phyloP scores from a whole-genome alignment of 495 filamentous ascomycete species.

The Penicillium steckii region DNA sequence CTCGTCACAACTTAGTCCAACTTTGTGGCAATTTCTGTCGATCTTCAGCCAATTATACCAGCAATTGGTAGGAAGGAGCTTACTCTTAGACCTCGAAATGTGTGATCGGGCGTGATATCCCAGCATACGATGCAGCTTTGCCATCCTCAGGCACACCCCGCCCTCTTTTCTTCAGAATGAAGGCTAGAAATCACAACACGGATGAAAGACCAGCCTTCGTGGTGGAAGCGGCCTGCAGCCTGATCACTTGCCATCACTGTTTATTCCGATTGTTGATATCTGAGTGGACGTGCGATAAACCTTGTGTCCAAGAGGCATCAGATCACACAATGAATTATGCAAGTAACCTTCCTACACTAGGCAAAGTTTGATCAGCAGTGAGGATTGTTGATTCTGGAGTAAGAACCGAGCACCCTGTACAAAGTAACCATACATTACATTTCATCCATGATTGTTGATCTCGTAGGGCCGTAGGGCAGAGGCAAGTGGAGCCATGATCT shows the following conservation, averaged over 20 bases:
- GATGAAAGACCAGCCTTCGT: neutral
- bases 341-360: no score
- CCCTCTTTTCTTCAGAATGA: no score
- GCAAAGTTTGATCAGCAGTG: no score
- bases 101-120: slow-evolving; percentile 15
- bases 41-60: slow-evolving; percentile 9
- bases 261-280: neutral
- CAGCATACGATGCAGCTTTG: slow-evolving; percentile 1
- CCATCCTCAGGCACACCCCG: neutral
- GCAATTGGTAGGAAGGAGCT: neutral
- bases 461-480: no score
- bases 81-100: neutral
- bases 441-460: no score
- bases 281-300: neutral
- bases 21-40: slow-evolving; percentile 1
- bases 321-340: neutral
- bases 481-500: neutral
- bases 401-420: no score
- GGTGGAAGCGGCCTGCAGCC: slow-evolving; percentile 4
- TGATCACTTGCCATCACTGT: slow-evolving; percentile 1
- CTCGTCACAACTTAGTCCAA: slow-evolving; percentile 29
- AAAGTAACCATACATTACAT: no score
- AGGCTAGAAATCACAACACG: no score
- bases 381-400: no score
- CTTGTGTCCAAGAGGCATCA: neutral